A percentile compares a stretch with the other conserved stretches of the same genome.
phyloP scores from a whole-genome alignment of 441 rosid species.

The Jatropha podagrica region DNA sequence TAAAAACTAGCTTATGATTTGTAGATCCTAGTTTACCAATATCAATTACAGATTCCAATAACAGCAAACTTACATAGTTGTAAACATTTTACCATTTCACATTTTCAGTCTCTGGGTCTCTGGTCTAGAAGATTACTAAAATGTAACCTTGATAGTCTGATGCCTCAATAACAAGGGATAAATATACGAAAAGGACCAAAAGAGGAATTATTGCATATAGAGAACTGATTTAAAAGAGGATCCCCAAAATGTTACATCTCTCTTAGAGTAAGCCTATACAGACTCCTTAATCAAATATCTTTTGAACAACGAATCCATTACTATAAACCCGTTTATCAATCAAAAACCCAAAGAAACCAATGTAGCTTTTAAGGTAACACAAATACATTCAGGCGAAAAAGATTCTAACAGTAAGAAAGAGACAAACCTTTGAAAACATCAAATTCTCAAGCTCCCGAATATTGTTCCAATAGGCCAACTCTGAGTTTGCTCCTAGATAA shows the following conservation, averaged over 20 bases:
- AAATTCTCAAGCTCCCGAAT: constrained; percentile 66
- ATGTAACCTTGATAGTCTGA: not conserved
- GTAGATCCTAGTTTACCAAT: not conserved
- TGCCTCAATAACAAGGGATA: not conserved
- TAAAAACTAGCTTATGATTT: no score
- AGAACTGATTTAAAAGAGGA: not conserved
- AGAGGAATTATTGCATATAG: no score
- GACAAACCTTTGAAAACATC: constrained; percentile 80
- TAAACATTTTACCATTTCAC: not conserved
- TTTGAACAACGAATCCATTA: not conserved
- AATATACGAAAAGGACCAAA: not conserved
- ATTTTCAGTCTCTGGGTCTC: not conserved
- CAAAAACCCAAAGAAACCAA: not conserved
- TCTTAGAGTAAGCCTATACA: not conserved
- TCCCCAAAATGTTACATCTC: not conserved
- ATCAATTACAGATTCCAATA: not conserved
- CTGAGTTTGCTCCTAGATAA: constrained; percentile 46
- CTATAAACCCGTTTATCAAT: not conserved
- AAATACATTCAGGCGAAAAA: not conserved
- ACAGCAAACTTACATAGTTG: not conserved
- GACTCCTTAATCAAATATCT: not conserved
- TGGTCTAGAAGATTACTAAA: not conserved
- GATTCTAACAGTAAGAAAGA: constrained; percentile 16
- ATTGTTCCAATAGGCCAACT: constrained; percentile 43
- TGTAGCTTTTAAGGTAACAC: not conserved